Base-by-base conservation (phyloP, 805 yeast species). In the Wickerhamiella dianesei region DNA sequence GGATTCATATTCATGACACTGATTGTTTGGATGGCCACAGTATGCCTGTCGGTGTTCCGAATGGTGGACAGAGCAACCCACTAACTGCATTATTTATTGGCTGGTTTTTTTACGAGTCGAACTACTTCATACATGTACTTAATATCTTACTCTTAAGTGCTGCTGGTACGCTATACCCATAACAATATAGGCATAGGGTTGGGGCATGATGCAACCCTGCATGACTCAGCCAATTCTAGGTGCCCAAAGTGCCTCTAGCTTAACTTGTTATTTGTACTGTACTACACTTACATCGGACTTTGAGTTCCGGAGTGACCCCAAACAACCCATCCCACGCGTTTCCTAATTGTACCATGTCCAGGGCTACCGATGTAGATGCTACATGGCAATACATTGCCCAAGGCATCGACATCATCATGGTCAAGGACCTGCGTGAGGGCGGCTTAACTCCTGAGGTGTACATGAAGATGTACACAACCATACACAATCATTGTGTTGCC, bases 381-480 rank as follows among this genome's bases (percentile, higher is more conserved):
- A 62, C 68, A 46, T 68, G 73, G 73, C 52, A 59, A 39, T 66
- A 60, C 53, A 67, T 68, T 40, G 60, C 62, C 37, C 52, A 58
- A 21, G 73, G 73, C 21, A 60, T 69, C 40, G 62, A 64, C 51
- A 55, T 58, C 48, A 60, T 68, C 44, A 59, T 68, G 48, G 66
- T 62, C 35, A 56, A 59, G 41, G 67, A 65, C 46, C 55, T 63
- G 22, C 55, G 58, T 40, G 60, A 56, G 12, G 67, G 69, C 3
- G 53, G 51, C 42, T 56, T 68, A 35, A 63, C 65, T 12, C 51
- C 65, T 9, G 56, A 58, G 52, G 76, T 82, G 80, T 87, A 85
- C 64, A 84, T 87, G 82, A 81, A 81, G 54, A 82, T 89, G 49
- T 88, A 88, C 65, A 85, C 96, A 1, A 89, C 94, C 3, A 81